Percentiles rank a stretch among this genome's conserved stretches.
phyloP scores from a whole-genome alignment of 139 green algal genomes.

The Haematococcus sp. region DNA sequence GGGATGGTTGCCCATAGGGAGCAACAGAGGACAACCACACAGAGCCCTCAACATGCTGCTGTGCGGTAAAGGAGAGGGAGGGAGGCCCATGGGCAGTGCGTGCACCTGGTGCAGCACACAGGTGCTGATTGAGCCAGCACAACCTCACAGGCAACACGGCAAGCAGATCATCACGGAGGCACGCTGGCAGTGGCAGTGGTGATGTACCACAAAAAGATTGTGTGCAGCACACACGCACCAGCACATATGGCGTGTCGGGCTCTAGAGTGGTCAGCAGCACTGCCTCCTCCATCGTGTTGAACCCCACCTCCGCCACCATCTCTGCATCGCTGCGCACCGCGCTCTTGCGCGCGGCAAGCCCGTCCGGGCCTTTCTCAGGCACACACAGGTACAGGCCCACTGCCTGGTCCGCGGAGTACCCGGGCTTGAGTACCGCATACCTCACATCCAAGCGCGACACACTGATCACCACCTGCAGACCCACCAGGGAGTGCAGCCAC shows the following conservation, averaged over 20 bases:
- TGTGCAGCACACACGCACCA: too few species aligned
- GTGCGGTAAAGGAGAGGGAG: too few species aligned
- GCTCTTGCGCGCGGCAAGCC: neutral
- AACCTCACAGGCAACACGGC: too few species aligned
- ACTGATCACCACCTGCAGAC: slow-evolving; percentile 31
- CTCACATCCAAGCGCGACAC: slow-evolving; percentile 31
- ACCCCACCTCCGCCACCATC: slow-evolving; percentile 15
- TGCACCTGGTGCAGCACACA: too few species aligned
- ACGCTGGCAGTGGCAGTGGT: too few species aligned
- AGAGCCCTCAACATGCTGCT: too few species aligned
- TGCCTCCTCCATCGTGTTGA: slow-evolving; percentile 30
- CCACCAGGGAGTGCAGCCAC: too few species aligned
- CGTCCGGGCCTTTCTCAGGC: slow-evolving; percentile 14
- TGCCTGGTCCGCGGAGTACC: slow-evolving; percentile 9
- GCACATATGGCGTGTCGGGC: slow-evolving; percentile 40
- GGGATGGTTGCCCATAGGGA: neutral
- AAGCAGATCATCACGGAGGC: too few species aligned
- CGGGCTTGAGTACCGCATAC: slow-evolving; percentile 39
- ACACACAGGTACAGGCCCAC: slow-evolving; percentile 18
- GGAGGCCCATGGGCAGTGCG: too few species aligned
- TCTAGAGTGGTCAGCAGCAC: slow-evolving; percentile 33
- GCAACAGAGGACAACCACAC: too few species aligned
- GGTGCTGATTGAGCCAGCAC: too few species aligned
- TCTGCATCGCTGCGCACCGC: neutral
- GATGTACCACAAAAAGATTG: too few species aligned